A percentile compares a stretch with the other conserved stretches of the same genome.
These are phyloP conservation scores for Quercus robur DNA, from an alignment of 306 rosid species.

Conservation along the genomic window DNA sequence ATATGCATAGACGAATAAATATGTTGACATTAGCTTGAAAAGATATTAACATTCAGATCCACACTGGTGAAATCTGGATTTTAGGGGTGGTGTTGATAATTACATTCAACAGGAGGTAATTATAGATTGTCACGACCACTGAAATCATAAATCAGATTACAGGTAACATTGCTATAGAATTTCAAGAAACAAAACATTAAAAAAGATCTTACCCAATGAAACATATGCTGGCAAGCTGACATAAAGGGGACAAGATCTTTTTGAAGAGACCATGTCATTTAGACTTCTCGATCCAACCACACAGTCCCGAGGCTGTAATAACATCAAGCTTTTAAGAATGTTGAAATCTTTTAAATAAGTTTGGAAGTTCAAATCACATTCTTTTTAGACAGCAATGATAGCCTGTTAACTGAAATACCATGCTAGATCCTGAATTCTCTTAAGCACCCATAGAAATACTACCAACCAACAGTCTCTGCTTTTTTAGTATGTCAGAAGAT, in stretches of 20 bases:
- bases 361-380: neutral
- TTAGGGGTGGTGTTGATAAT: neutral
- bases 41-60: neutral
- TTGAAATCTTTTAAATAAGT: neutral
- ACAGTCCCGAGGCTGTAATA: slow-evolving; percentile 86
- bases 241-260: slow-evolving; percentile 66
- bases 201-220: slow-evolving; percentile 39
- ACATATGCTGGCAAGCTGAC: slow-evolving; percentile 63
- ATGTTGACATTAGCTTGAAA: neutral
- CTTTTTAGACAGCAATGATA: slow-evolving; percentile 6
- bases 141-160: neutral
- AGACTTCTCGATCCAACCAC: slow-evolving; percentile 29
- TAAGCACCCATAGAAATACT: neutral
- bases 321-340: neutral
- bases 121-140: neutral
- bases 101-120: neutral
- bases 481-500: neutral
- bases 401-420: neutral
- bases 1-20: neutral
- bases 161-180: neutral
- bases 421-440: neutral
- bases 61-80: neutral
- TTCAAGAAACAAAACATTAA: neutral
- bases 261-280: slow-evolving; percentile 43
- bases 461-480: neutral